phyloP scores from a whole-genome alignment of 1,284 basidiomycete genomes.

The Uromyces viciae-fabae region DNA sequence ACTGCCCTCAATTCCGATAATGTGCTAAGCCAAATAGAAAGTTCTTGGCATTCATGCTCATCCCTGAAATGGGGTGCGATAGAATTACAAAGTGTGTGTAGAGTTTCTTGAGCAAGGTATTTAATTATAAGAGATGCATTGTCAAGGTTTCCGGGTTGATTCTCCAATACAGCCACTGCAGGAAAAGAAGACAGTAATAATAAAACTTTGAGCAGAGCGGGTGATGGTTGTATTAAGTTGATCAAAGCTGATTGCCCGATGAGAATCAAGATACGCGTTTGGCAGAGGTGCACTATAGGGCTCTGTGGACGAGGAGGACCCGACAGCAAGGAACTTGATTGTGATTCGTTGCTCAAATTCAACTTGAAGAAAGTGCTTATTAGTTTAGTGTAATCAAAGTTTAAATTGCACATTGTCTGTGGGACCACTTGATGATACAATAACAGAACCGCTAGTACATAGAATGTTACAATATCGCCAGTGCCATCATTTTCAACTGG shows the following conservation, averaged over 20 bases:
- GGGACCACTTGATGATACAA: slow-evolving; percentile 39
- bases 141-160: neutral
- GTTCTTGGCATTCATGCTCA: slow-evolving; percentile 35
- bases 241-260: slow-evolving; percentile 31
- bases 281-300: slow-evolving; percentile 37
- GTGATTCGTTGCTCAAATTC: neutral
- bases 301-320: neutral
- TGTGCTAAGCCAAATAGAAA: slow-evolving; percentile 33
- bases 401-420: slow-evolving; percentile 19
- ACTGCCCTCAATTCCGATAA: slow-evolving; percentile 26
- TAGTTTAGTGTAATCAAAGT: slow-evolving; percentile 42
- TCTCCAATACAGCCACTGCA: too few species aligned
- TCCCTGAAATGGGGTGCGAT: slow-evolving; percentile 33
- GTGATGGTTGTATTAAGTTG: slow-evolving; percentile 30
- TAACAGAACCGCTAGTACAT: slow-evolving; percentile 20
- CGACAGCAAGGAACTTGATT: neutral
- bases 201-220: slow-evolving; percentile 34
- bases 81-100: slow-evolving; percentile 35
- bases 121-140: neutral
- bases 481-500: neutral
- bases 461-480: slow-evolving; percentile 28
- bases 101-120: slow-evolving; percentile 26
- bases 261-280: slow-evolving; percentile 28
- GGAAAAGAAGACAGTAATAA: slow-evolving; percentile 29
- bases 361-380: slow-evolving; percentile 34